Evolutionary conservation across 768 basidiomycete species (phyloP).

Genomic region (Tephrocybe sp.): DNA sequence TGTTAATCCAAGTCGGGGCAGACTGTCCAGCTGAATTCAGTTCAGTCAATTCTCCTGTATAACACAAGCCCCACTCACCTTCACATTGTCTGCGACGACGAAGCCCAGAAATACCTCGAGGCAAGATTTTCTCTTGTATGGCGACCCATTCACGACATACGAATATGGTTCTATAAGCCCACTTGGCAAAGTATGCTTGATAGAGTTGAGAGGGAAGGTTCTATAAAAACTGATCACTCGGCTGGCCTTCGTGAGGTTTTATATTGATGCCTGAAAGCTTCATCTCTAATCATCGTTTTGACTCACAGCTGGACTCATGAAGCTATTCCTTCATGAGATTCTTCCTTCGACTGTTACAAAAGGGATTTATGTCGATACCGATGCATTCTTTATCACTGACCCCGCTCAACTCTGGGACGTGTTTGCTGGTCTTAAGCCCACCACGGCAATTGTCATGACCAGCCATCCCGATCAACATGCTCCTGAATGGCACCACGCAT

Average conservation of each 20-base stretch:
- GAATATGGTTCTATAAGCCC: constrained; percentile 42
- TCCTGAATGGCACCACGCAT: constrained; percentile 44
- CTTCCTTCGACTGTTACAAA: constrained; percentile 40
- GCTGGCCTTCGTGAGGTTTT: constrained; percentile 43
- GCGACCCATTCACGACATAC: constrained; percentile 34
- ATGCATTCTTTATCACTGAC: constrained; percentile 50
- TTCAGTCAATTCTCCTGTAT: constrained; percentile 39
- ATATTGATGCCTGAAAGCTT: neutral
- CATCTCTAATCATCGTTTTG: neutral
- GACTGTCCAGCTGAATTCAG: neutral
- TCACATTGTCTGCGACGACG: constrained; percentile 46
- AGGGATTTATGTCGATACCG: constrained; percentile 53
- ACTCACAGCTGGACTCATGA: constrained; percentile 48
- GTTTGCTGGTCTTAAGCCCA: constrained; percentile 32
- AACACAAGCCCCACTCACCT: constrained; percentile 37
- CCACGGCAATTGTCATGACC: constrained; percentile 42
- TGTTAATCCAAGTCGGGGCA: neutral
- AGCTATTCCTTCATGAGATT: constrained; percentile 53
- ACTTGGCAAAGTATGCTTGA: constrained; percentile 40
- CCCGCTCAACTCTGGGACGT: constrained; percentile 45
- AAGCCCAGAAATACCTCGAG: constrained; percentile 38
- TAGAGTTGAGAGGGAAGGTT: constrained; percentile 45
- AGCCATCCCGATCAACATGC: constrained; percentile 41
- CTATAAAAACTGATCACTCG: constrained; percentile 44
- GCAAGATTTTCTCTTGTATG: constrained; percentile 36